Evolutionary conservation across 2,329 filamentous ascomycete genomes (phyloP).

Genomic region (Penicillium sp.): DNA sequence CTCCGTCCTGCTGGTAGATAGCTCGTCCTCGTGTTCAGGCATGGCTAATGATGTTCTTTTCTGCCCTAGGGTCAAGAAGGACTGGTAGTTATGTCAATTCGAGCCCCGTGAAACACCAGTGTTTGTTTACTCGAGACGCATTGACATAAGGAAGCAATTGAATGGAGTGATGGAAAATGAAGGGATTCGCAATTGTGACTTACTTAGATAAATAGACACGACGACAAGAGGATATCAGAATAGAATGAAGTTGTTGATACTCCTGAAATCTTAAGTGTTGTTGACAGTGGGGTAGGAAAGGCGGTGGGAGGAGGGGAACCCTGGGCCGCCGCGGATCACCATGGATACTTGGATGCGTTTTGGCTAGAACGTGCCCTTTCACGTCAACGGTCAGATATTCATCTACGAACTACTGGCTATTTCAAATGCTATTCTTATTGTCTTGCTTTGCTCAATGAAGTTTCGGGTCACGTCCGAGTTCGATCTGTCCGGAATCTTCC

Average conservation of each 20-base stretch:
- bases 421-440: no score
- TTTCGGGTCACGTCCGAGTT: background rate
- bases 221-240: no score
- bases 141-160: background rate
- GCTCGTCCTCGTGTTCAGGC: constrained; percentile 73
- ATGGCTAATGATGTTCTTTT: constrained; percentile 42
- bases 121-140: background rate
- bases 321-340: background rate
- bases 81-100: background rate
- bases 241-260: background rate
- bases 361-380: background rate
- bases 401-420: no score
- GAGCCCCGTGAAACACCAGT: background rate
- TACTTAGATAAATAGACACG: no score
- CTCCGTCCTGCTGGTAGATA: constrained; percentile 80
- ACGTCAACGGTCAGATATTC: no score
- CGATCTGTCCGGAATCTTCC: no score
- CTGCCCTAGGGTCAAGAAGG: no score
- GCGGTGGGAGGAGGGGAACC: constrained; percentile 11
- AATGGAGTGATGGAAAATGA: no score
- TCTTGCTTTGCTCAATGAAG: background rate
- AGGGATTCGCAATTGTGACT: no score
- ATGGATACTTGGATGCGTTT: background rate
- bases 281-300: constrained; percentile 14
- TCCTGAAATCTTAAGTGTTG: constrained; percentile 4